Percentiles rank a stretch among this genome's conserved stretches.
phyloP scores from a whole-genome alignment of 2,329 filamentous ascomycete species.

The Colletotrichum endophyticum region DNA sequence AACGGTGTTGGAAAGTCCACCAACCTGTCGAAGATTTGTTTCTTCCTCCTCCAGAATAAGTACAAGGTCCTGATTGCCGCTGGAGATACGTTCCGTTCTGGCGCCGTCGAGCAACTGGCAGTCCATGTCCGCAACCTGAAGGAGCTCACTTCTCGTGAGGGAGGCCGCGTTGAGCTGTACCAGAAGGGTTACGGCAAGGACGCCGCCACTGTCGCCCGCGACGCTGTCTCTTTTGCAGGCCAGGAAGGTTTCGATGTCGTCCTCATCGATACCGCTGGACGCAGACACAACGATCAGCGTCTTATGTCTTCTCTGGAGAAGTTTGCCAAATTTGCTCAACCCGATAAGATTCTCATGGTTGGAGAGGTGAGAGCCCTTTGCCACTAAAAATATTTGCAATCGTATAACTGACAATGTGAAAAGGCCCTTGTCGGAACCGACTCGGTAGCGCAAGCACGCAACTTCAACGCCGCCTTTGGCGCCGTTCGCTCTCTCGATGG shows the following conservation, averaged over 20 bases:
- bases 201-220: slow-evolving; percentile 91
- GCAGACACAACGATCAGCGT: slow-evolving; percentile 92
- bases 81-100: slow-evolving; percentile 95
- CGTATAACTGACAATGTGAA: not conserved
- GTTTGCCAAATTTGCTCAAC: slow-evolving; percentile 93
- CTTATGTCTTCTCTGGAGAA: slow-evolving; percentile 98
- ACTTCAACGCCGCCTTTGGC: slow-evolving; percentile 95
- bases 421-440: slow-evolving; percentile 92
- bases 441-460: slow-evolving; percentile 91
- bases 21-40: slow-evolving; percentile 96
- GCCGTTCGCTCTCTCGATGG: slow-evolving; percentile 82
- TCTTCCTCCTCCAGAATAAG: slow-evolving; percentile 96
- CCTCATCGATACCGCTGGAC: slow-evolving; percentile 93
- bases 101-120: slow-evolving; percentile 94
- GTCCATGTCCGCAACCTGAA: slow-evolving; percentile 94
- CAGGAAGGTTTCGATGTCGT: slow-evolving; percentile 87
- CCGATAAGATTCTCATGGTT: slow-evolving; percentile 99
- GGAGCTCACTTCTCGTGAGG: slow-evolving; percentile 85
- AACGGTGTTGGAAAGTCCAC: slow-evolving; percentile 99
- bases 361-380: slow-evolving; percentile 47
- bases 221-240: slow-evolving; percentile 83
- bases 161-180: slow-evolving; percentile 86
- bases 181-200: slow-evolving; percentile 99
- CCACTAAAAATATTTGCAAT: not conserved
- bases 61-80: slow-evolving; percentile 94